Evolutionary conservation across 495 filamentous ascomycete species (phyloP), one percentile per base, ranked within the genome.

Genomic region (Xylaria venustula): DNA sequence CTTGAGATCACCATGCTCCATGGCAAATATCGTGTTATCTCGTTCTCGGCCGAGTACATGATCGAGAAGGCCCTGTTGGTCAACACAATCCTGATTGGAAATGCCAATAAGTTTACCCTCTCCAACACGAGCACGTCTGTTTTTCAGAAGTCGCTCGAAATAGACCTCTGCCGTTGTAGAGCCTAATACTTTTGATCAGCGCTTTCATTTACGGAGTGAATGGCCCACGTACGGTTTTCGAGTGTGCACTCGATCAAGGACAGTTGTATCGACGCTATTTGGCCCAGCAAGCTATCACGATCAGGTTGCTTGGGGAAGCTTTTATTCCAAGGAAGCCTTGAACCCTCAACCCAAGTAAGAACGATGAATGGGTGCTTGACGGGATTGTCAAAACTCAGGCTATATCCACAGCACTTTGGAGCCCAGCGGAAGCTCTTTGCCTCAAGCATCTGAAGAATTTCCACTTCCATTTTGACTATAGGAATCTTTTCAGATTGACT

Each of bases 1-100:
- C 17, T 56, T 56, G 30, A 56, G n/a, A 19, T 56, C 53, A 42
- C 53, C 34, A 32, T 56, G 53, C 2, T 42, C 32, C 17, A 56
- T 41, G 53, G 53, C 53, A 14, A 56, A 40, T 9, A 25, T 42
- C 14, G 28, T 41, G 12, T n/a, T 20, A 8, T 56, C 30, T 41
- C n/a, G 15, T 41, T 42, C 53, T 41, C 26, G 34, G 34, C 34
- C 53, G 23, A 44, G 53, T 41, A 56, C 53, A 11, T 34, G 30
- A 34, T 34, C 30, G 30, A 34, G 30, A 34, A 56, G 17, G 36
- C 25, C 28, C 26, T 56, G 28, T 42, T 56, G 25, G 26, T 56
- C 53, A 12, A 42, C n/a, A 32, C 53, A 56, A n/a, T 42, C 30
- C 37, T 44, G n/a, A 17, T 56, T 32, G 8, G 30, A 37, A 19